Evolutionary conservation across 2,329 filamentous ascomycete genomes (phyloP).

Genomic region (Paracorniculantispora psalliotae): DNA sequence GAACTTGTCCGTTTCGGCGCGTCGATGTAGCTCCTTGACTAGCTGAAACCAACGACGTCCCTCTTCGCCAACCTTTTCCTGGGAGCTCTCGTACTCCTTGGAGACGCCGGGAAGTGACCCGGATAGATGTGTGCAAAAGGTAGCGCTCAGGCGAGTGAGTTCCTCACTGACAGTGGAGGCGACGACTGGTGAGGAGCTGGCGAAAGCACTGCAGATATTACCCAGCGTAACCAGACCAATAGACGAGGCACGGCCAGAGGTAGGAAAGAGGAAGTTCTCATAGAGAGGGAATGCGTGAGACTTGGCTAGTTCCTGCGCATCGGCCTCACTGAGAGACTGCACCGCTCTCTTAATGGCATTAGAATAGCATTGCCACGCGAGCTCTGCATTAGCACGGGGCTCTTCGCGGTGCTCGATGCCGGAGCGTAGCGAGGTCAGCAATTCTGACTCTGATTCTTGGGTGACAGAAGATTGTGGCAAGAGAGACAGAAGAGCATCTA

Average conservation of each 20-base stretch:
- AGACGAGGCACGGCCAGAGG: slow-evolving; percentile 31
- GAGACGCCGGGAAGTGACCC: slow-evolving; percentile 78
- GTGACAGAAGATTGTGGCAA: slow-evolving; percentile 45
- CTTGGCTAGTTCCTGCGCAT: slow-evolving; percentile 40
- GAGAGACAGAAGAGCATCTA: slow-evolving; percentile 58
- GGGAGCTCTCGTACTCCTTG: slow-evolving; percentile 68
- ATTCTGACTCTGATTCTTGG: slow-evolving; percentile 48
- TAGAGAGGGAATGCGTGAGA: slow-evolving; percentile 51
- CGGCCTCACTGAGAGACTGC: slow-evolving; percentile 38
- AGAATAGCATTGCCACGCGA: slow-evolving; percentile 74
- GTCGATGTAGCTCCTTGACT: slow-evolving; percentile 39
- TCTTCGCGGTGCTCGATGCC: slow-evolving; percentile 75
- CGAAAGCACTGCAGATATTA: slow-evolving; percentile 42
- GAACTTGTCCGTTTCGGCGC: slow-evolving; percentile 18
- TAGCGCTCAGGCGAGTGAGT: slow-evolving; percentile 59
- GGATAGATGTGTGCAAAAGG: slow-evolving; percentile 62
- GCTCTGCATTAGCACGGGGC: slow-evolving; percentile 58
- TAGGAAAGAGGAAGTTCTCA: slow-evolving; percentile 48
- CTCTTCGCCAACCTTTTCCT: slow-evolving; percentile 61
- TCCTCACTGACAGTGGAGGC: slow-evolving; percentile 48
- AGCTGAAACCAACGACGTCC: slow-evolving; percentile 64
- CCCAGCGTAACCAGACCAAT: slow-evolving; percentile 37
- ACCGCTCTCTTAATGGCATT: slow-evolving; percentile 54
- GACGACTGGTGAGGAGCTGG: slow-evolving; percentile 35
- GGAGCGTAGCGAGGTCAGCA: slow-evolving; percentile 63